Base-by-base conservation (phyloP, 768 basidiomycete species). In the Podaxis carcinomalis region DNA sequence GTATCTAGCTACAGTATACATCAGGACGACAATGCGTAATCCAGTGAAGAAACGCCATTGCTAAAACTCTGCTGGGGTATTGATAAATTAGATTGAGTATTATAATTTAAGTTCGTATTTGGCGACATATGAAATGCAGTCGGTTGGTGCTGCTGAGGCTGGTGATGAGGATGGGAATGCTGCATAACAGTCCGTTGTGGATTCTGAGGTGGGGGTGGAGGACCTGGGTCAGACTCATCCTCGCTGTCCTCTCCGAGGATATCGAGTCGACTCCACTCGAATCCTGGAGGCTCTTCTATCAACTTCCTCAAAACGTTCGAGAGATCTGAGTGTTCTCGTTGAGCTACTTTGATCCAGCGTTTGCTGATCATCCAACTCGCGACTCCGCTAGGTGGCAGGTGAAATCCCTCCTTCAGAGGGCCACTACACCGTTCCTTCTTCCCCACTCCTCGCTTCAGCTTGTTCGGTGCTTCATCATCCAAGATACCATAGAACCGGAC, bases 321-420 rank as follows among this genome's bases (percentile, higher is more conserved):
- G 1, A 88, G 68, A 65, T 87, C 87, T 4, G 79, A 80, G 14
- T 81, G 80, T 40, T 70, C 72, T 6, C 50, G 64, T 62, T 73
- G 74, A 53, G 81, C 73, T 44, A 70, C 66, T 32, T 72, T 73
- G 53, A 85, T 64, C 90, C 90, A 92, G 19, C 80, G 73, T 67
- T 78, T 78, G 70, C 89, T 90, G 63, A 92, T 77, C 90, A 91
- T 92, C 90, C 90, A 92, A 19, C 78, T 76, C 4, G 84, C 78
- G 7, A 86, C 77, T 1, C 87, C 87, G 61, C 76, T 74, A 0
- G 90, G 90, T 9, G 90, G 90, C 5, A 89, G 73, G 32, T 75
- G 63, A 2, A 84, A 69, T 4, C 77, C 82, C 10, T 87, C 85
- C 66, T 88, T 90, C 1, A 73, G 70, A 40, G 78, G 75, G 0